phyloP scores from a whole-genome alignment of 176 grass and related monocot species.

The Typha latifolia region DNA sequence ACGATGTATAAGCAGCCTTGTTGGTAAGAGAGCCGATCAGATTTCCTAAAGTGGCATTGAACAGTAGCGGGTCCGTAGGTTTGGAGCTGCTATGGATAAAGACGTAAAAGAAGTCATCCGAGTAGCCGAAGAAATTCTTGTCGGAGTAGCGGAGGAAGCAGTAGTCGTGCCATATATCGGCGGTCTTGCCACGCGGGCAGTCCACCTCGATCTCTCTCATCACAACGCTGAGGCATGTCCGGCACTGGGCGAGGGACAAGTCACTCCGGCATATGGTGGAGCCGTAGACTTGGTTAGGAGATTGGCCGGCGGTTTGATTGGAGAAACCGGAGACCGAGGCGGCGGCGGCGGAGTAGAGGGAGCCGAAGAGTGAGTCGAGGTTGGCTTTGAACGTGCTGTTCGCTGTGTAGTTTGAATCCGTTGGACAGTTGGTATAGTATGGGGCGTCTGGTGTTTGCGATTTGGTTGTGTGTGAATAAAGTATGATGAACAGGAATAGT shows the following conservation, averaged over 20 bases:
- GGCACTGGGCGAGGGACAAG: constrained; percentile 13
- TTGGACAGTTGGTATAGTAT: background rate
- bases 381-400: background rate
- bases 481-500: background rate
- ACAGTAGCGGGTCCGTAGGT: background rate
- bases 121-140: background rate
- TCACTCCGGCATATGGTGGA: constrained; percentile 20
- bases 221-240: background rate
- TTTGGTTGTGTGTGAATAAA: background rate
- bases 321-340: background rate
- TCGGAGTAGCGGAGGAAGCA: constrained; percentile 8
- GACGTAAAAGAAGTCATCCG: background rate
- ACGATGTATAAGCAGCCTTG: background rate
- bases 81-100: background rate
- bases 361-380: background rate
- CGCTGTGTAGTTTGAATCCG: background rate
- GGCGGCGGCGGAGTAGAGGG: background rate
- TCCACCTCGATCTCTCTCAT: background rate
- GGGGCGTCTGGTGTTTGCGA: background rate
- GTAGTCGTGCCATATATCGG: background rate
- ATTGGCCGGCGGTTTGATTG: background rate
- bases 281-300: background rate
- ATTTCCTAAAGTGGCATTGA: background rate
- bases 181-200: background rate
- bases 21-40: background rate